A percentile compares a stretch with the other conserved stretches of the same genome.
Evolutionary conservation across 805 yeast genomes (phyloP).

Genomic region (Suhomyces emberorum): DNA sequence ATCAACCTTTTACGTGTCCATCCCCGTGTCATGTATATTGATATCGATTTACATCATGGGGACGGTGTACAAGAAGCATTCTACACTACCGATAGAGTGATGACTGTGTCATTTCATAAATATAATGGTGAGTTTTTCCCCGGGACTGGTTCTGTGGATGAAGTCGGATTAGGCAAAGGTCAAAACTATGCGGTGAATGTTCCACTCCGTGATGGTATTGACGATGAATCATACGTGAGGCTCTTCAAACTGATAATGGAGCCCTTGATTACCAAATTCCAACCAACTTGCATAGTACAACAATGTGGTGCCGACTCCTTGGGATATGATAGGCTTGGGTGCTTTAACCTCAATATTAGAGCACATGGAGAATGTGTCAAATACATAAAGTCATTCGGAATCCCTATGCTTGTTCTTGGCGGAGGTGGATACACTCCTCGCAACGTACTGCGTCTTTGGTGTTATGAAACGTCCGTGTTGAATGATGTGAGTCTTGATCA

Average conservation of each 20-base stretch:
- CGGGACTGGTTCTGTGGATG: constrained; percentile 92
- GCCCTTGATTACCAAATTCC: constrained; percentile 86
- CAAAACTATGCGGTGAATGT: constrained; percentile 85
- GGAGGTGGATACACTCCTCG: constrained; percentile 99
- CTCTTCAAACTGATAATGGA: constrained; percentile 82
- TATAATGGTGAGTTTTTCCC: constrained; percentile 94
- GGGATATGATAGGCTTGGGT: constrained; percentile 90
- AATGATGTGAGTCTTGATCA: constrained; percentile 53
- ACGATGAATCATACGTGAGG: constrained; percentile 78
- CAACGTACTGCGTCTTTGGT: constrained; percentile 92
- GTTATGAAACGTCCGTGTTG: constrained; percentile 83
- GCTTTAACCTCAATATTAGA: constrained; percentile 85
- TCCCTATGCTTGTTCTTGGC: constrained; percentile 88
- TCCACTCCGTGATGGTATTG: constrained; percentile 93
- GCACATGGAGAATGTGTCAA: constrained; percentile 97
- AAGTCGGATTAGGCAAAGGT: constrained; percentile 85
- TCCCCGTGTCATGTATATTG: constrained; percentile 89
- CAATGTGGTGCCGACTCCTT: constrained; percentile 98
- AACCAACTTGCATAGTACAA: constrained; percentile 89
- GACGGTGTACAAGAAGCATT: constrained; percentile 98
- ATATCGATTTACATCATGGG: constrained; percentile 94
- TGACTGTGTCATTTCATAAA: constrained; percentile 95
- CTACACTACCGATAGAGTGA: constrained; percentile 89
- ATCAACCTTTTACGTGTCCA: constrained; percentile 82
- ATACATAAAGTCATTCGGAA: constrained; percentile 80